Base-by-base conservation (phyloP, 2,329 filamentous ascomycete species). In the Neonectria hederae region DNA sequence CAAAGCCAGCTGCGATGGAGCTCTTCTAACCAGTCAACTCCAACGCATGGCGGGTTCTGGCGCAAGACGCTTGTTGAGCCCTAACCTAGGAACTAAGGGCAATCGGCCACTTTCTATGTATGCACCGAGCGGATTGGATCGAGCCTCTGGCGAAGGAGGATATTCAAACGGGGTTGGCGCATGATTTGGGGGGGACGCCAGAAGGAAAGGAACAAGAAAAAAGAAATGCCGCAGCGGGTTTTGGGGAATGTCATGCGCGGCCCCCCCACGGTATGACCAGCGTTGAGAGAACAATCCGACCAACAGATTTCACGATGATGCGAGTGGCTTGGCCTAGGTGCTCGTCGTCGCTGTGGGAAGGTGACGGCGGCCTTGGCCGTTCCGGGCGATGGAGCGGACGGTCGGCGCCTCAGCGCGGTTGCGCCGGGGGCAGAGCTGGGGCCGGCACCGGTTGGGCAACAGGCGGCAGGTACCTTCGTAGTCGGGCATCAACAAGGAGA, bases 201-300 rank as follows among this genome's bases (percentile, higher is more conserved):
- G 26, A 49, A 45, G 45, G 24, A 62, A 43, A 49, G 14, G 21
- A 42, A 51, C 9, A 48, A 32, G 21, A 43, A 38, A 53, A 55
- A 59, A 62, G 62, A 61, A 59, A 64, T 54, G 55, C 48, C 54
- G 30, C 54, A 61, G 24, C 58, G 30, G 43, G 59, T 40, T 35
- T 21, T 45, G 9, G 52, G 51, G 48, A 24, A 38, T 51, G 49
- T 40, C 65, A 54, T 65, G 63, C 67, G 42, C 21, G 62, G 60
- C 56, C 46, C 69, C 69, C 8, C n/a, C 17, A 28, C n/a, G 38
- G 24, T 48, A 45, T 22, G 46, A 19, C 7, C 14, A 21, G 46
- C 46, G 46, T 11, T 19, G 46, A 49, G 46, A 30, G 24, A 49
- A 49, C 26, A 30, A 10, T 8, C 17, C 17, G 35, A 38, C 35